phyloP scores from a whole-genome alignment of 1,284 basidiomycete genomes.

The Rhodotorula sp. region DNA sequence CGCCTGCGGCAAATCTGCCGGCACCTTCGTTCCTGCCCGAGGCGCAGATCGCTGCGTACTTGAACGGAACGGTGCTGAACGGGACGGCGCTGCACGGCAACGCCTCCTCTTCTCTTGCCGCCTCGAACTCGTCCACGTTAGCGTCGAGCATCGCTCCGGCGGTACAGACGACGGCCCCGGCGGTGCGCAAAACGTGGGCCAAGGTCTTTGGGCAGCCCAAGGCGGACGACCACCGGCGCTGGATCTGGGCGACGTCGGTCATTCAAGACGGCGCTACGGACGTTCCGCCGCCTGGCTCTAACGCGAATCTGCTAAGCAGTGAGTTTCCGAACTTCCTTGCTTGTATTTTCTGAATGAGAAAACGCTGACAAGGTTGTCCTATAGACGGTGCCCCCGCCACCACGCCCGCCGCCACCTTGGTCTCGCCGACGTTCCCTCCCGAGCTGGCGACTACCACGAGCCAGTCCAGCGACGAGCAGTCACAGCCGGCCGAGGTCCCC shows the following conservation, averaged over 20 bases:
- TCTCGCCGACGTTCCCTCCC: slow-evolving; percentile 1
- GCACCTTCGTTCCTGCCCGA: slow-evolving; percentile 2
- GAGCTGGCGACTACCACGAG: background rate
- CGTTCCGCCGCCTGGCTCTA: slow-evolving; percentile 17
- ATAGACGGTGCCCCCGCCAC: background rate
- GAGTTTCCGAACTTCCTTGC: background rate
- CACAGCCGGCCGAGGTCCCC: background rate
- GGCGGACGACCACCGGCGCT: slow-evolving; percentile 12
- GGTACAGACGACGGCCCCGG: background rate
- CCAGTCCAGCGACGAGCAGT: background rate
- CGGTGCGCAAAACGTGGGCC: background rate
- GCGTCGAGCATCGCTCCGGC: background rate
- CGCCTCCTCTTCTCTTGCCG: background rate
- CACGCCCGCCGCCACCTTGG: slow-evolving; percentile 15
- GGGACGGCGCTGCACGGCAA: background rate
- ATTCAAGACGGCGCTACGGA: slow-evolving; percentile 31
- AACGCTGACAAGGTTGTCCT: background rate
- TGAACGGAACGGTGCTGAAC: background rate
- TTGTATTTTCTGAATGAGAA: background rate
- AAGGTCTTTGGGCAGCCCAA: background rate
- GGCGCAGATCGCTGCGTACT: background rate
- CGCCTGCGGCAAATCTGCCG: slow-evolving; percentile 5
- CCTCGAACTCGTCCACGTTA: background rate
- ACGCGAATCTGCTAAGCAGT: slow-evolving; percentile 17
- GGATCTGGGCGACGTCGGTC: slow-evolving; percentile 28